Evolutionary conservation across 2,329 filamentous ascomycete genomes (phyloP).

Genomic region (Fusarium metavorans): DNA sequence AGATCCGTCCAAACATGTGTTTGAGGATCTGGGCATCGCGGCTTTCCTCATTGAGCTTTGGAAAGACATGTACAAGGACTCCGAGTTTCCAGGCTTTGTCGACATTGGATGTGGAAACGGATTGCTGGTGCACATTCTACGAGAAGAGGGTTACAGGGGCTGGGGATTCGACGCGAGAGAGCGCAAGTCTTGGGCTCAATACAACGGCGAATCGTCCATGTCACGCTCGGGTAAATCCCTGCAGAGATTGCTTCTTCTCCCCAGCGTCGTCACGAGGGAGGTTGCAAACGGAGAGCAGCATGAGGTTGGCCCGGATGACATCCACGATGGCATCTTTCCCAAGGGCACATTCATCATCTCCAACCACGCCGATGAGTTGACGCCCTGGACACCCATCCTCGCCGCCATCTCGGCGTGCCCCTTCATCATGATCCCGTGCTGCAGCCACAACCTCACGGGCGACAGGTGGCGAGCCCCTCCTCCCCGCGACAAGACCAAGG

Average conservation of each 20-base stretch:
- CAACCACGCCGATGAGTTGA: conserved; percentile 97
- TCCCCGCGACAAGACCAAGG: conserved; percentile 62
- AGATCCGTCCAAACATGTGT: conserved; percentile 91
- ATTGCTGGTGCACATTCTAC: conserved; percentile 85
- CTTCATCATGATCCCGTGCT: conserved; percentile 96
- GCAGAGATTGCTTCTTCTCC: conserved; percentile 62
- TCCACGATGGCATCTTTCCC: conserved; percentile 75
- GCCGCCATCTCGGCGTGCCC: conserved; percentile 80
- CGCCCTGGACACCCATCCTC: conserved; percentile 93
- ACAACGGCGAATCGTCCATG: conserved; percentile 56
- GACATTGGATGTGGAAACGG: conserved; percentile 98
- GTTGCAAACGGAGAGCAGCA: conserved; percentile 24
- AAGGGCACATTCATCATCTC: conserved; percentile 90
- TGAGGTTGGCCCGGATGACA: conserved; percentile 25
- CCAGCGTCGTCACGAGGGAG: conserved; percentile 52
- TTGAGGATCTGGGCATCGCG: conserved; percentile 91
- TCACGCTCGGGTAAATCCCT: conserved; percentile 52
- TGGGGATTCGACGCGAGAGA: conserved; percentile 93
- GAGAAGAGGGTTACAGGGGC: conserved; percentile 82
- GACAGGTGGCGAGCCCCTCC: conserved; percentile 76
- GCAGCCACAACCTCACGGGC: conserved; percentile 87
- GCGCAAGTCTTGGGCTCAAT: conserved; percentile 86
- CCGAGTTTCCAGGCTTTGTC: conserved; percentile 85
- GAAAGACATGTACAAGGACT: conserved; percentile 79
- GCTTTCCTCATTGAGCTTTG: conserved; percentile 94